phyloP scores from a whole-genome alignment of 352 stramenopile species.

The Aphanomyces stellatus region DNA sequence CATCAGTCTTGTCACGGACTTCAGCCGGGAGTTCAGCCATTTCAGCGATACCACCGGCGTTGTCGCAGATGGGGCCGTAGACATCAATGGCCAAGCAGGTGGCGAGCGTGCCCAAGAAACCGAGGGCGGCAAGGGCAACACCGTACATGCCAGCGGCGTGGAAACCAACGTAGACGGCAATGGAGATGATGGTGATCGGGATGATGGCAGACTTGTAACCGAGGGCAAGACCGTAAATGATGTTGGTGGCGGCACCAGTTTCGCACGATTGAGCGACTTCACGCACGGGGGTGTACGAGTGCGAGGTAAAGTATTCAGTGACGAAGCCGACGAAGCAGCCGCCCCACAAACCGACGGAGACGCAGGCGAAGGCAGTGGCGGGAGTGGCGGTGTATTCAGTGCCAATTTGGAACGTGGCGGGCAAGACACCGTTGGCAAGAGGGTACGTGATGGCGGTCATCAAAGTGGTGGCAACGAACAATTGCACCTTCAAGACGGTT shows the following conservation, averaged over 20 bases:
- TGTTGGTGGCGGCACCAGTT: slow-evolving; percentile 98
- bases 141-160: slow-evolving; percentile 97
- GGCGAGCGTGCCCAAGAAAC: slow-evolving; percentile 97
- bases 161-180: slow-evolving; percentile 97
- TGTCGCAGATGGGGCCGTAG: slow-evolving; percentile 99
- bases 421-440: slow-evolving; percentile 88
- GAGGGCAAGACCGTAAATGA: slow-evolving; percentile 99
- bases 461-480: slow-evolving; percentile 95
- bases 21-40: slow-evolving; percentile 96
- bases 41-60: slow-evolving; percentile 98
- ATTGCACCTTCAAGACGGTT: slow-evolving; percentile 95
- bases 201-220: slow-evolving; percentile 99
- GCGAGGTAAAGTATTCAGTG: slow-evolving; percentile 99
- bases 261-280: slow-evolving; percentile 96
- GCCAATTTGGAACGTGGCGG: slow-evolving; percentile 84
- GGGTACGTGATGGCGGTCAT: slow-evolving; percentile 92
- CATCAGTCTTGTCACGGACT: slow-evolving; percentile 98
- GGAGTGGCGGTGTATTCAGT: slow-evolving; percentile 59
- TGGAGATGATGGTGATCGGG: slow-evolving; percentile 96
- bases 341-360: slow-evolving; percentile 93
- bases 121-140: slow-evolving; percentile 94
- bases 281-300: slow-evolving; percentile 94
- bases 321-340: slow-evolving; percentile 97
- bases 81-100: slow-evolving; percentile 99
- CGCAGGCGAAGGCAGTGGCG: slow-evolving; percentile 87